Evolutionary conservation across 306 rosid genomes (phyloP), one percentile per base, ranked within the genome.

Genomic region (Begonia masoniana): DNA sequence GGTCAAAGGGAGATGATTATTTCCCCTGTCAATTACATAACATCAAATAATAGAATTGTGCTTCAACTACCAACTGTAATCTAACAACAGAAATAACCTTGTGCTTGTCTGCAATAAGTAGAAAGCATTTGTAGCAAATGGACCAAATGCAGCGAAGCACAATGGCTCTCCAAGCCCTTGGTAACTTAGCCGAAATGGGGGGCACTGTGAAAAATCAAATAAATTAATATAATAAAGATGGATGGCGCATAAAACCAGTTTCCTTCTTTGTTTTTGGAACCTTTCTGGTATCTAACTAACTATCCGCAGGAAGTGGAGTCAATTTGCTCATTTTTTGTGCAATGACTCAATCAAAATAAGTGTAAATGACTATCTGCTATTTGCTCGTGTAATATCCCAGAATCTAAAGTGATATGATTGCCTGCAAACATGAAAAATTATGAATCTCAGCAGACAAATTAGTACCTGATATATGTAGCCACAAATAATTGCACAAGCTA

Each of bases 91-190:
- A 52, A 54, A 50, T 61, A 61, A 88, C 93, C 97, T 88, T 71
- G 80, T 41, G 64, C 75, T 71, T 36, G 88, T 74, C 53, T 79
- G 97, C 56, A 84, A 64, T 61, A 88, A 80, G 81, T 88, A 88
- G 74, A 88, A 88, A 23, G 84, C 97, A 15, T 74, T 64, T 42
- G 84, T 82, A 50, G 95, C 86, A 61, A 82, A 88, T 66, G 95
- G 97, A 49, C 95, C 97, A 68, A 84, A 84, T 58, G 93, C 97
- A 48, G 92, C 85, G 59, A 84, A 84, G 74, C 97, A 88, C 78
- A 88, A 76, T 12, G 95, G 97, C 70, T 88, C 97, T 64, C 97
- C 95, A 6, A 88, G 64, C 46, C 97, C 97, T n/a, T 62, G 86
- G 70, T 84, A 88, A 69, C 97, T 82, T 71, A 88, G 64, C 63